phyloP scores from a whole-genome alignment of 768 basidiomycete species.

The Multifurca ochricompacta region DNA sequence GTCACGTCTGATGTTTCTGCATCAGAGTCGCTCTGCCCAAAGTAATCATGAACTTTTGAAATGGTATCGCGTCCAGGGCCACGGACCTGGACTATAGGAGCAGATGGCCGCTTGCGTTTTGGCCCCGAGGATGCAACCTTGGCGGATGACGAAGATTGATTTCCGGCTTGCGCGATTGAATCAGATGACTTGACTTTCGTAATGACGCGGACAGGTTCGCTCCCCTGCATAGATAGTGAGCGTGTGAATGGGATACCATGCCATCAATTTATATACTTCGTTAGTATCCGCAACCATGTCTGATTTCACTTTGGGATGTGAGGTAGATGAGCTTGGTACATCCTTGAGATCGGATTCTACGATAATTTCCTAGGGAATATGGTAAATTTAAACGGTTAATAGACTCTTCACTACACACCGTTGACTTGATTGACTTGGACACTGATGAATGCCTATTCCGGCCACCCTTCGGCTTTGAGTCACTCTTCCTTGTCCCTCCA shows the following conservation, averaged over 20 bases:
- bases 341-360: slow-evolving; percentile 12
- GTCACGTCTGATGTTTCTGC: background rate
- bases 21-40: slow-evolving; percentile 3
- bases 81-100: background rate
- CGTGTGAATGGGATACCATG: background rate
- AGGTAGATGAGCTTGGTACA: background rate
- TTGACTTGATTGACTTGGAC: slow-evolving; percentile 11
- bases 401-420: background rate
- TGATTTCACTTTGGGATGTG: background rate
- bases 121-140: background rate
- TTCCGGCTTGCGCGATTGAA: background rate
- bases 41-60: background rate
- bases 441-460: background rate
- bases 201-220: background rate
- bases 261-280: background rate
- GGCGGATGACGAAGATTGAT: background rate
- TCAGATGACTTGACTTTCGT: background rate
- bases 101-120: slow-evolving; percentile 7
- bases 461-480: background rate
- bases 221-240: slow-evolving; percentile 2
- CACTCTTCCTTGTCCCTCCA: background rate
- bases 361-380: slow-evolving; percentile 10
- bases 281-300: background rate
- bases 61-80: background rate
- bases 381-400: background rate